Percentiles rank a stretch among this genome's conserved stretches.
Evolutionary conservation across 441 rosid genomes (phyloP).

Genomic region (Dalechampia spathulata): DNA sequence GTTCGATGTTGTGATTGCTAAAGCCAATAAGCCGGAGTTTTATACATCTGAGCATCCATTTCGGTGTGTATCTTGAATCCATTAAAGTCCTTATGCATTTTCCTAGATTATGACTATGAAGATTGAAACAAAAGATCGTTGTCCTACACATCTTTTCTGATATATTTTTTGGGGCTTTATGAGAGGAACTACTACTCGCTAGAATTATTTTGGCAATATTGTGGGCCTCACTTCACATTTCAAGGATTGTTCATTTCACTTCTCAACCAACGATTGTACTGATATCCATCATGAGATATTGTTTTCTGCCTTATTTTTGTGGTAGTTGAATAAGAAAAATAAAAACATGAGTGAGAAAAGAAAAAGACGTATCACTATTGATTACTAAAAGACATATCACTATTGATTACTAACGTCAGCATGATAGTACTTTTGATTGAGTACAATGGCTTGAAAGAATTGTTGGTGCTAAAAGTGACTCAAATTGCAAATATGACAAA

Average conservation of each 20-base stretch:
- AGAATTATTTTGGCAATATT: too few relatives aligned
- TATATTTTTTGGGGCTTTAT: not conserved
- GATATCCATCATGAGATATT: not conserved
- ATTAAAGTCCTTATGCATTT: constrained; percentile 8
- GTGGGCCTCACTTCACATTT: too few relatives aligned
- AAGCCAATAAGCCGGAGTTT: constrained; percentile 94
- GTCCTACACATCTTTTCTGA: not conserved
- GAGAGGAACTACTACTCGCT: not conserved
- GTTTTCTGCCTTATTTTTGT: not conserved
- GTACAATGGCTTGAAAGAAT: not conserved
- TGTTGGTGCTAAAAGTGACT: not conserved
- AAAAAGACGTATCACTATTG: not conserved
- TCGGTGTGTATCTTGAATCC: constrained; percentile 49
- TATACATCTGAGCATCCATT: constrained; percentile 97
- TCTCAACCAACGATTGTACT: not conserved
- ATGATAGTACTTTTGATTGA: too few relatives aligned
- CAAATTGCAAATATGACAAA: not conserved
- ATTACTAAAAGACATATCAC: too few relatives aligned
- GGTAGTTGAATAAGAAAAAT: not conserved
- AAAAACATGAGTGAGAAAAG: not conserved
- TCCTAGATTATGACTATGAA: not conserved
- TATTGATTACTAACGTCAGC: too few relatives aligned
- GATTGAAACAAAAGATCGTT: not conserved
- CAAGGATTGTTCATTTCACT: too few relatives aligned
- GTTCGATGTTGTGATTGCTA: constrained; percentile 94